Percentiles rank a stretch among this genome's conserved stretches.
Evolutionary conservation across 306 rosid genomes (phyloP).

Genomic region (Astragalus glycyphyllos): DNA sequence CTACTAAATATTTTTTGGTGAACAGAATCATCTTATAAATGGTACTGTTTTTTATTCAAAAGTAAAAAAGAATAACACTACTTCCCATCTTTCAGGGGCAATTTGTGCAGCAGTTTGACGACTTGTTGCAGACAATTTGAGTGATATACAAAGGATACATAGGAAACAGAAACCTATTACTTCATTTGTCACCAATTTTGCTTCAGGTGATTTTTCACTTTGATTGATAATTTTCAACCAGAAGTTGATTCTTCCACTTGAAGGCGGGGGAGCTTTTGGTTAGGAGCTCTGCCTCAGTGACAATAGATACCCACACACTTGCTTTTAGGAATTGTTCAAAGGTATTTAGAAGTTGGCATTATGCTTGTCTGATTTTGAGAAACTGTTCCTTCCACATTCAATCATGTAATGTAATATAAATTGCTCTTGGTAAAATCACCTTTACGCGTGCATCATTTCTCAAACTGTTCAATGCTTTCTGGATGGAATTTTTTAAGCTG

Average conservation of each 20-base stretch:
- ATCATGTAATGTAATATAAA: constrained; percentile 47
- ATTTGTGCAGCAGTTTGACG: constrained; percentile 70
- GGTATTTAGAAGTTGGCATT: constrained; percentile 31
- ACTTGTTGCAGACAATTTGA: constrained; percentile 28
- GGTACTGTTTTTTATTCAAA: not conserved
- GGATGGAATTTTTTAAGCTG: no score
- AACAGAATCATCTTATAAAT: no score
- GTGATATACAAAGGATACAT: constrained; percentile 17
- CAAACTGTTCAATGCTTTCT: no score
- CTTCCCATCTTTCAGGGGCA: constrained; percentile 55
- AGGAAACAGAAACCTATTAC: constrained; percentile 38
- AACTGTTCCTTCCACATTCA: constrained; percentile 34
- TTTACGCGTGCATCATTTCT: no score
- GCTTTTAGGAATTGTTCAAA: constrained; percentile 37
- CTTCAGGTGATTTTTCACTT: constrained; percentile 34
- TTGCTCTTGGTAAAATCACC: not conserved
- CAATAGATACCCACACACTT: constrained; percentile 31
- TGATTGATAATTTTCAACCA: constrained; percentile 30
- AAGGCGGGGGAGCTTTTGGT: constrained; percentile 31
- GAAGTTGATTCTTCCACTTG: constrained; percentile 39
- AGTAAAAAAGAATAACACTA: no score
- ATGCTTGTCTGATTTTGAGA: constrained; percentile 32
- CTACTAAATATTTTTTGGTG: no score
- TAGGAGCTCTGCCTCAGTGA: constrained; percentile 26
- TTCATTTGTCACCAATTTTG: constrained; percentile 30